Evolutionary conservation across 1,284 basidiomycete genomes (phyloP).

Genomic region (Apiotrichum siamense): DNA sequence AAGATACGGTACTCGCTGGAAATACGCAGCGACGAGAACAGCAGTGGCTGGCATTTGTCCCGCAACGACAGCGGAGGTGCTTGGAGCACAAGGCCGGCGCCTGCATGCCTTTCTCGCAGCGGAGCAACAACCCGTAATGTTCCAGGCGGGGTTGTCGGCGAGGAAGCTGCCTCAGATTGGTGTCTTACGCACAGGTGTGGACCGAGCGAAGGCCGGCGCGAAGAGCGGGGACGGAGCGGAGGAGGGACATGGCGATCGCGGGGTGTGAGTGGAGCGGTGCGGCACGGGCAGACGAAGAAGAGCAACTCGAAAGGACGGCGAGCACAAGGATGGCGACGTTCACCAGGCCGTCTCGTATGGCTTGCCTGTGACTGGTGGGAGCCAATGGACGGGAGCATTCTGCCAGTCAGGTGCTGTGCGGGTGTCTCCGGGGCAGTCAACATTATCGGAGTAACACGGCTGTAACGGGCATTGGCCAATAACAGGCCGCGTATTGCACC

Average conservation of each 20-base stretch:
- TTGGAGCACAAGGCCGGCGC: neutral
- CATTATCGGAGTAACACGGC: too few species aligned
- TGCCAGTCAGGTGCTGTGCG: too few species aligned
- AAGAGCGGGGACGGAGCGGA: conserved; percentile 28
- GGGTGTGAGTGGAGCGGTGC: conserved; percentile 7
- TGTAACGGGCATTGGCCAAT: too few species aligned
- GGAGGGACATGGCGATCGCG: conserved; percentile 32
- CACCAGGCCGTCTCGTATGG: too few species aligned
- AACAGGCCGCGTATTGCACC: too few species aligned
- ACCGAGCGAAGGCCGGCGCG: conserved; percentile 31
- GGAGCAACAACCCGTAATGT: neutral
- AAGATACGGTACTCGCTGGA: too few species aligned
- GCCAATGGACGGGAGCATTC: too few species aligned
- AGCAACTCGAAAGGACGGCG: neutral
- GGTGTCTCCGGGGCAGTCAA: too few species aligned
- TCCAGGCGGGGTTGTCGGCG: neutral
- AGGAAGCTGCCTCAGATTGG: neutral
- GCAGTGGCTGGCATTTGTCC: too few species aligned
- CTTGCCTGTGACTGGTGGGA: too few species aligned
- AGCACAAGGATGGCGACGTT: too few species aligned
- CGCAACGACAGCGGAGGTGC: neutral
- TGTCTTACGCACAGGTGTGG: conserved; percentile 32
- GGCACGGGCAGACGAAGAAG: neutral
- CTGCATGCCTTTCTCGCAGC: neutral
- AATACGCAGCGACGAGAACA: too few species aligned